Evolutionary conservation across 345 rosid genomes (phyloP), one percentile per base, ranked within the genome.

Genomic region (Lepidium aucheri): DNA sequence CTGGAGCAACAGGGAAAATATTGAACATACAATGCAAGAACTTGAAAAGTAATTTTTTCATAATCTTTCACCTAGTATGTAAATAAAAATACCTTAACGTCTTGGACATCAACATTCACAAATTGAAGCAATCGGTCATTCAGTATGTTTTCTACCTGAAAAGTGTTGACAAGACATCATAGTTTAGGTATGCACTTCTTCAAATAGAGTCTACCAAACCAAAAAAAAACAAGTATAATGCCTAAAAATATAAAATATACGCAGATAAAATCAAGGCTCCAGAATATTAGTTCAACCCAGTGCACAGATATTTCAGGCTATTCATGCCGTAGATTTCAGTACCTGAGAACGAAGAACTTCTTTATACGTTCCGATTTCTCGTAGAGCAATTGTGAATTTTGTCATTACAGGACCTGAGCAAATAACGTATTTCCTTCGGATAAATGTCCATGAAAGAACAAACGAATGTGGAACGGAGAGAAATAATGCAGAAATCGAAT

Each of bases 291-390:
- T 42, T 51, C 7, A 3, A 53, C 7, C 34, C 15, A 62, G 22
- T 20, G 49, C 1, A 22, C 28, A 35, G 18, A 36, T 47, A 46
- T 45, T 7, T 15, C 34, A 18, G 40, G 36, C 6, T 41, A 28
- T 58, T 32, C 46, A 4, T 54, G n/a, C n/a, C n/a, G n/a, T 28
- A 45, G 14, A 55, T 49, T 5, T 63, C 33, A 47, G 63, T 80
- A 87, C 90, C 95, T 79, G 77, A 15, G 91, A 82, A 46, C 91
- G 85, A 69, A 88, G 95, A 53, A 78, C 87, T 80, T 85, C 95
- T 76, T 85, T 85, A 77, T 79, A 84, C 7, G 95, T 81, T 17
- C 89, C 89, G 12, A 88, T 84, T 78, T 88, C 91, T 74, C 89
- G 78, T 71, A 88, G 73, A 58, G 89, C 87, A 77, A 85, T 76